phyloP scores from a whole-genome alignment of 257 asterid species.

The Ophiorrhiza pumila region DNA sequence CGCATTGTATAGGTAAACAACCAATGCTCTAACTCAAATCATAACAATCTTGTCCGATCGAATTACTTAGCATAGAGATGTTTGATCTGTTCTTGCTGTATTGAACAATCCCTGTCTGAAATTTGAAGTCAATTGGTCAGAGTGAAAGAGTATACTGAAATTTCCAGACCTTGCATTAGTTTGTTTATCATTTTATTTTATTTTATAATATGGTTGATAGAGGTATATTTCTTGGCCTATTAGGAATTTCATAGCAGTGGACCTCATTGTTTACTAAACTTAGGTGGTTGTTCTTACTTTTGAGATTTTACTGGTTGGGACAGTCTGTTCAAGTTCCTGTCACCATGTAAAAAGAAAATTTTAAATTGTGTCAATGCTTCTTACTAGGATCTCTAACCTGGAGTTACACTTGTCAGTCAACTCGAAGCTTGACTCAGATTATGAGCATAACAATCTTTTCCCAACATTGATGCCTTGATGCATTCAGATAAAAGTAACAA shows the following conservation, averaged over 20 bases:
- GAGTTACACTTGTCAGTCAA: neutral
- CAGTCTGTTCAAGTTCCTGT: neutral
- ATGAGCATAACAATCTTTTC: neutral
- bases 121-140: neutral
- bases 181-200: neutral
- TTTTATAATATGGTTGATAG: neutral
- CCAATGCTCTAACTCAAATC: neutral
- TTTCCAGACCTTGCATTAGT: too few relatives aligned
- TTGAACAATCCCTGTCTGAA: neutral
- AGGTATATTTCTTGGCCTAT: neutral
- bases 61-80: neutral
- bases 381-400: neutral
- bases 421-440: neutral
- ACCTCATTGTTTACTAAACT: neutral
- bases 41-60: neutral
- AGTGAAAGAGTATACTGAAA: neutral
- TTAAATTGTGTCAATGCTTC: neutral
- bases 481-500: neutral
- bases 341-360: neutral
- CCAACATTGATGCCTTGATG: too few relatives aligned
- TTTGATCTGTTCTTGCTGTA: neutral
- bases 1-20: conserved; percentile 83
- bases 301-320: too few relatives aligned
- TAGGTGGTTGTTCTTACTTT: neutral
- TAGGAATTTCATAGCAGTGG: neutral